Evolutionary conservation across 106 monocot species (phyloP).

Genomic region (Gastrodia elata): DNA sequence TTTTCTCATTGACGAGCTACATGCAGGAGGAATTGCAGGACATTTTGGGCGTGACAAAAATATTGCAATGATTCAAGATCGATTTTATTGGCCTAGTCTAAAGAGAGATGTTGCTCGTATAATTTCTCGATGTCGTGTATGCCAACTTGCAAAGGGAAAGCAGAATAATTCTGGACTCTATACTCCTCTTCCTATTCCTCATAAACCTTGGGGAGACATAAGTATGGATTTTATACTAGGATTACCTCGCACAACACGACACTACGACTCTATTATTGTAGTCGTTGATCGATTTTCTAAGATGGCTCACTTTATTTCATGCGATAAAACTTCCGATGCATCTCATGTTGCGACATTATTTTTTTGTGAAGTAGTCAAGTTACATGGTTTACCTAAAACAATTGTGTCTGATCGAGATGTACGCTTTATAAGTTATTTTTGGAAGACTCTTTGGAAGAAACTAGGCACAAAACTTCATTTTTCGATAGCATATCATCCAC

Average conservation of each 20-base stretch:
- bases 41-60: neutral
- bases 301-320: neutral
- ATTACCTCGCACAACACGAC: neutral
- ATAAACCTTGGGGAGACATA: neutral
- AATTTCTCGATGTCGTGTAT: neutral
- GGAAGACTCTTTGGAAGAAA: no score
- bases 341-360: no score
- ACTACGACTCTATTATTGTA: neutral
- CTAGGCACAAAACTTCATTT: no score
- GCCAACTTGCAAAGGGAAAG: neutral
- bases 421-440: no score
- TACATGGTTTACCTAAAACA: no score
- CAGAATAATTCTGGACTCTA: neutral
- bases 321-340: neutral
- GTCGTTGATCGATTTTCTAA: neutral
- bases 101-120: neutral
- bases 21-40: neutral
- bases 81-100: neutral
- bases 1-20: neutral
- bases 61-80: no score
- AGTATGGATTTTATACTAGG: neutral
- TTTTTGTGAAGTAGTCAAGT: no score
- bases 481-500: no score
- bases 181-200: neutral
- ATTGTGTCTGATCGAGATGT: no score